Percentiles rank a stretch among this genome's conserved stretches.
phyloP scores from a whole-genome alignment of 495 filamentous ascomycete species.

The Lophium mytilinum region DNA sequence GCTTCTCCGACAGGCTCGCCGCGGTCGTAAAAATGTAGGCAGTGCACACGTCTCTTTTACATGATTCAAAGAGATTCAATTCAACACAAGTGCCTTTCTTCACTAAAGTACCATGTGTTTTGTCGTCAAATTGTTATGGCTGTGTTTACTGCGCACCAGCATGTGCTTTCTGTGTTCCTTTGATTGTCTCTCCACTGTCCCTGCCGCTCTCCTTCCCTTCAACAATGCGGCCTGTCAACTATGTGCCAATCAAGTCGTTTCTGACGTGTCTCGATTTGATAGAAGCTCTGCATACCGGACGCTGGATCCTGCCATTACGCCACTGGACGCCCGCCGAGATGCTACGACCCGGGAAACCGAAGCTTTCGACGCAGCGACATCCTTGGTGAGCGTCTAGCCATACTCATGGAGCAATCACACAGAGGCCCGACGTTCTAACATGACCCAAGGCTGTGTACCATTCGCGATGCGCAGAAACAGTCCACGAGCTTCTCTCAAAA shows the following conservation, averaged over 20 bases:
- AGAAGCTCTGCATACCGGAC: constrained; percentile 43
- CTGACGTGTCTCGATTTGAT: background rate
- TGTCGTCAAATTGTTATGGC: no score
- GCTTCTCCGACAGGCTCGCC: constrained; percentile 46
- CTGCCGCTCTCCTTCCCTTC: no score
- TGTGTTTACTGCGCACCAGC: no score
- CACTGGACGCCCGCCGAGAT: constrained; percentile 13
- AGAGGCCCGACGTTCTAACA: no score
- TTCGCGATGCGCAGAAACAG: constrained; percentile 31
- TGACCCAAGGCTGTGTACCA: no score
- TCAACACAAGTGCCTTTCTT: no score
- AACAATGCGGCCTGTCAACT: no score
- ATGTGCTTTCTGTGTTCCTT: no score
- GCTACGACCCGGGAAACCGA: constrained; percentile 39
- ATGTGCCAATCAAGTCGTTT: background rate
- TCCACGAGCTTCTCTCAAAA: constrained; percentile 1
- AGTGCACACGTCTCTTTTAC: background rate
- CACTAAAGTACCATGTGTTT: no score
- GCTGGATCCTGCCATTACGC: constrained; percentile 13
- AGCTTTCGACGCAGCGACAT: constrained; percentile 36
- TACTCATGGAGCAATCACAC: no score
- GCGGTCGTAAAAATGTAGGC: constrained; percentile 40
- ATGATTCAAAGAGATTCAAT: no score
- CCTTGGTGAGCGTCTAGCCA: constrained; percentile 12
- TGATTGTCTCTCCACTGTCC: no score